Conservation (phyloP, 2,329 filamentous ascomycete genomes). For the Diplodia intermedia region DNA sequence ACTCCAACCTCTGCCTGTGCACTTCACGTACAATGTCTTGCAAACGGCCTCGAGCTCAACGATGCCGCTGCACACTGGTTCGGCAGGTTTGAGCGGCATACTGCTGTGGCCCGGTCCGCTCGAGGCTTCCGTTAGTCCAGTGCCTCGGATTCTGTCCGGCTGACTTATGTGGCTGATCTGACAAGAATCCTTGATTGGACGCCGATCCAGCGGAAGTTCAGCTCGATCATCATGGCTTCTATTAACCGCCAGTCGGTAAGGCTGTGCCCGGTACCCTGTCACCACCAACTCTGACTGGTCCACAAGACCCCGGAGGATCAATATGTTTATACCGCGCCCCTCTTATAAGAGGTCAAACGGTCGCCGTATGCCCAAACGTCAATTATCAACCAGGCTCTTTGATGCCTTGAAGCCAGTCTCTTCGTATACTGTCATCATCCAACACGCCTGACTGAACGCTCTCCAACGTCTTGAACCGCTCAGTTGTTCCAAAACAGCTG, state of each 20-base stretch:
- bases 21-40: background rate
- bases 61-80: background rate
- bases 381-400: background rate
- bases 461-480: background rate
- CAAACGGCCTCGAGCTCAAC: background rate
- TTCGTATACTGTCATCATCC: background rate
- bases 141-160: constrained; percentile 18
- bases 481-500: background rate
- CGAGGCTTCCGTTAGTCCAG: background rate
- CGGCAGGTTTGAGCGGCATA: background rate
- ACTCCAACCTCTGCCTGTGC: background rate
- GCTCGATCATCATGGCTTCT: constrained; percentile 5
- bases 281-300: constrained; percentile 2
- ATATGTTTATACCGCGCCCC: background rate
- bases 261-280: constrained; percentile 6
- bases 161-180: constrained; percentile 26
- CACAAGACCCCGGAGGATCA: background rate
- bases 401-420: background rate
- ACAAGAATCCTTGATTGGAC: constrained; percentile 12
- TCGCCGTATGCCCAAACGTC: background rate
- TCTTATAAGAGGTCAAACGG: constrained; percentile 10
- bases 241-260: constrained; percentile 18
- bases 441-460: background rate
- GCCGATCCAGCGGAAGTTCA: constrained; percentile 6
- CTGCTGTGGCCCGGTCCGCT: background rate